Base-by-base conservation (phyloP, 768 basidiomycete genomes). In the Candolleomyces efflorescens region DNA sequence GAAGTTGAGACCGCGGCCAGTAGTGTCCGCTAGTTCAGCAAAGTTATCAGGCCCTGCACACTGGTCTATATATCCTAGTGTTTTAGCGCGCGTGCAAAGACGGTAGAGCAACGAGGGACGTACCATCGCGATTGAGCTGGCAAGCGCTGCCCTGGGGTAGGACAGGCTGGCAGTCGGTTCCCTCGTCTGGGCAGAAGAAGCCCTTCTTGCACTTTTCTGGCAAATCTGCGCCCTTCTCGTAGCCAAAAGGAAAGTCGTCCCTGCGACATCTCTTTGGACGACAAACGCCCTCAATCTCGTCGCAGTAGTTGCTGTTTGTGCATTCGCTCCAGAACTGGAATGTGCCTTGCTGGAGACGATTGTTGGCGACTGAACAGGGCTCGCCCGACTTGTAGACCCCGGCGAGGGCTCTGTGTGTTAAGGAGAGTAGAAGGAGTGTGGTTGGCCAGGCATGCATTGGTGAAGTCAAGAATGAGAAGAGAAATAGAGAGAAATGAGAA, bases 41-140 rank as follows among this genome's bases (percentile, higher is more conserved):
- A 73, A 82, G 66, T 93, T 87, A 4, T 84, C 79, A 5, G 92
- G 90, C 0, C 76, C 75, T 64, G 80, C 75, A 65, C 92, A 94
- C 72, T 93, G 80, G 64, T 96, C 94, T 94, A 63, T 0, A 58
- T 11, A 17, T 5, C 47, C 23, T 20, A 59, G 36, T 3, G 38
- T 23, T 50, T 47, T 32, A 41, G 48, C 17, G 2, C 27, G 1
- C 20, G n/a, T 23, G 12, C 17, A 38, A 49, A 38, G 48, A 46
- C 6, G 41, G 41, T 17, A 43, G 5, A 18, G 32, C 39, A 47
- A 15, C 15, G 50, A 18, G 48, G n/a, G 52, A 65, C 78, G 55
- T 59, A 90, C 92, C 91, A 70, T 94, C 92, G 54, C 92, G 85
- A 67, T 94, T 89, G 59, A 94, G 81, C 70, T 94, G 92, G 73